Conservation (phyloP, 768 basidiomycete species). For the Kwoniella newhampshirensis region DNA sequence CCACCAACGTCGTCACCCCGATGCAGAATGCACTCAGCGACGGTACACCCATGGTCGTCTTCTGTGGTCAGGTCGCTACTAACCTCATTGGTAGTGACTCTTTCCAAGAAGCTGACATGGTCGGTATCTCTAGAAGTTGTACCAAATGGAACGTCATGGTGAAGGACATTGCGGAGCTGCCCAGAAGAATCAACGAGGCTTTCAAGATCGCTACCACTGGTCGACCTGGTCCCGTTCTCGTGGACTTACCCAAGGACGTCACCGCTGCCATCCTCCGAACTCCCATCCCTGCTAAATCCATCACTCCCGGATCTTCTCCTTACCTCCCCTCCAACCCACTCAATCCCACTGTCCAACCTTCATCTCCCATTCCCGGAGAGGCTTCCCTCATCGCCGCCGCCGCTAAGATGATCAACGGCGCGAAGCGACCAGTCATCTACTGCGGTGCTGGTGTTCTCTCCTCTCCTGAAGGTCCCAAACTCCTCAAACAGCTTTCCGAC, state of each 20-base stretch:
- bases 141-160: constrained; percentile 99
- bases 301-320: constrained; percentile 72
- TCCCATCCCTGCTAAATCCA: constrained; percentile 78
- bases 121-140: constrained; percentile 94
- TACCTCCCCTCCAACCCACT: constrained; percentile 53
- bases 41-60: constrained; percentile 90
- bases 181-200: constrained; percentile 94
- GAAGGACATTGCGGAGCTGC: constrained; percentile 91
- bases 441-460: constrained; percentile 88
- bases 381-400: constrained; percentile 71
- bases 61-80: constrained; percentile 97
- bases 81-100: constrained; percentile 98
- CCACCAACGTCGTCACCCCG: constrained; percentile 94
- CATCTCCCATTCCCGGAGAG: constrained; percentile 64
- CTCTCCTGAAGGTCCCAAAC: constrained; percentile 73
- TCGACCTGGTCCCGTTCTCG: constrained; percentile 93
- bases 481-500: constrained; percentile 74
- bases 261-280: constrained; percentile 87
- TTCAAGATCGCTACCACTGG: constrained; percentile 99
- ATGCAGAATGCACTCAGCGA: constrained; percentile 97
- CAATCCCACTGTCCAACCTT: constrained; percentile 54
- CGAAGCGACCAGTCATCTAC: constrained; percentile 87
- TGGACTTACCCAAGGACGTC: constrained; percentile 98
- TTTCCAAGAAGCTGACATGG: constrained; percentile 96
- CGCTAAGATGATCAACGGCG: constrained; percentile 85